These are phyloP conservation scores for Puccinia novopanici DNA, from an alignment of 1,284 basidiomycete species.

Conservation along the genomic window DNA sequence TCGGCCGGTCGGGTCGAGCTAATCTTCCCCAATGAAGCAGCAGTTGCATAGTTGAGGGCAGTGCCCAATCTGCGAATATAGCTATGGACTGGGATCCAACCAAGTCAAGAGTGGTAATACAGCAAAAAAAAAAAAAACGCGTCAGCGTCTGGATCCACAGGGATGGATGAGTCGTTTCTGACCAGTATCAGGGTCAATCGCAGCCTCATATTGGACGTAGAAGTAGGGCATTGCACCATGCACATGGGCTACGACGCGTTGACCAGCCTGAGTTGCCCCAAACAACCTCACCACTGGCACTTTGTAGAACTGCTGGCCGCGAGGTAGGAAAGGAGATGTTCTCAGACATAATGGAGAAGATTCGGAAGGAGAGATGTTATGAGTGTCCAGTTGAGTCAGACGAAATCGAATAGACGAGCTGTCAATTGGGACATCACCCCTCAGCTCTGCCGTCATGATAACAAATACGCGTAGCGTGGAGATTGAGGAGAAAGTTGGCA, in stretches of 20 bases:
- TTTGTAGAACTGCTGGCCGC: conserved; percentile 54
- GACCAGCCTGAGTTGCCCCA: conserved; percentile 75
- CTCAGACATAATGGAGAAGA: conserved; percentile 14
- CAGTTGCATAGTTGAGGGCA: conserved; percentile 76
- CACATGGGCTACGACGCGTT: conserved; percentile 81
- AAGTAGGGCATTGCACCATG: conserved; percentile 70
- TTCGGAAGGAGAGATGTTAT: conserved; percentile 31
- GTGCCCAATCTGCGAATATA: conserved; percentile 70
- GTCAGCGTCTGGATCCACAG: conserved; percentile 43
- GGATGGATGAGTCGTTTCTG: conserved; percentile 48
- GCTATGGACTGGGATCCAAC: conserved; percentile 69
- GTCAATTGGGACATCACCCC: not conserved
- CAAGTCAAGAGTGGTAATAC: conserved; percentile 64
- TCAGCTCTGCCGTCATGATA: not conserved
- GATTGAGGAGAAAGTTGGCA: too few species aligned
- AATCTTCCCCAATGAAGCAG: conserved; percentile 64
- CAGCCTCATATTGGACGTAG: conserved; percentile 64
- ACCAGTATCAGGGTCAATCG: conserved; percentile 60
- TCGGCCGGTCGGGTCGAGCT: conserved; percentile 61
- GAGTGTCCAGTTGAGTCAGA: conserved; percentile 40
- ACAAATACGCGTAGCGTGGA: not conserved
- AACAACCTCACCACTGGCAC: conserved; percentile 84
- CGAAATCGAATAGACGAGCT: conserved; percentile 41
- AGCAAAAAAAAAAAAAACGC: not conserved
- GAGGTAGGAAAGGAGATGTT: conserved; percentile 47